Conservation (phyloP, 1,284 basidiomycete species). For the Tetrapyrgos nigripes region DNA sequence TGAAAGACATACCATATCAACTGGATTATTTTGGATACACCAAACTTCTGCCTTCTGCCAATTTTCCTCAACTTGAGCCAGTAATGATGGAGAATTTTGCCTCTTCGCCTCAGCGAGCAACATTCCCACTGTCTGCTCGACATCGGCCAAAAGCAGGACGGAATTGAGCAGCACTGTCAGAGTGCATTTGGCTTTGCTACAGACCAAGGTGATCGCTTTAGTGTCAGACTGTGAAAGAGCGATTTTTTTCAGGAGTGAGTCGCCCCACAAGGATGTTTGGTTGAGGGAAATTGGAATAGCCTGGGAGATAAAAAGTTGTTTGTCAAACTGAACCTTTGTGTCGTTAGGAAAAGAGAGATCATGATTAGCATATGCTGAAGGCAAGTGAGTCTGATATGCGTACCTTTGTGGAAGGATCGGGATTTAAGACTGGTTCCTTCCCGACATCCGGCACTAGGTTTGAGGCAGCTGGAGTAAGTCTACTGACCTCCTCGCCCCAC, state of each 20-base stretch:
- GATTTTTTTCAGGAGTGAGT: not conserved
- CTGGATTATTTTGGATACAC: not conserved
- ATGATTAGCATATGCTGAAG: too few relatives aligned
- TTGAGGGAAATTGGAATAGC: too few relatives aligned
- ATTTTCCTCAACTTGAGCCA: not conserved
- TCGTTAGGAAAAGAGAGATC: too few relatives aligned
- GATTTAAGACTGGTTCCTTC: not conserved
- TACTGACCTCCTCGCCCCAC: not conserved
- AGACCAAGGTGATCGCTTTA: not conserved
- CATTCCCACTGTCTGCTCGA: not conserved
- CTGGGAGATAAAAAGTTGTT: too few relatives aligned
- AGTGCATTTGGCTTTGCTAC: not conserved
- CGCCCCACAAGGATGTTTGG: not conserved
- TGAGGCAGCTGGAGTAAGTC: not conserved
- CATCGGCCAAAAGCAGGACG: not conserved
- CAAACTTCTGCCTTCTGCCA: not conserved
- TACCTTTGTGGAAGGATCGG: not conserved
- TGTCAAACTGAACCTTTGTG: too few relatives aligned
- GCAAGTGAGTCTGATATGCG: too few relatives aligned
- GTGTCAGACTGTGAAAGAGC: not conserved
- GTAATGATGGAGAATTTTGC: not conserved
- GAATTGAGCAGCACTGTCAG: not conserved
- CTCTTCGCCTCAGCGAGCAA: not conserved
- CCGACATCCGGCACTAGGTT: not conserved
- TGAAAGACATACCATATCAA: not conserved